phyloP scores from a whole-genome alignment of 164 flowering plant genomes.

The Akebia trifoliata region DNA sequence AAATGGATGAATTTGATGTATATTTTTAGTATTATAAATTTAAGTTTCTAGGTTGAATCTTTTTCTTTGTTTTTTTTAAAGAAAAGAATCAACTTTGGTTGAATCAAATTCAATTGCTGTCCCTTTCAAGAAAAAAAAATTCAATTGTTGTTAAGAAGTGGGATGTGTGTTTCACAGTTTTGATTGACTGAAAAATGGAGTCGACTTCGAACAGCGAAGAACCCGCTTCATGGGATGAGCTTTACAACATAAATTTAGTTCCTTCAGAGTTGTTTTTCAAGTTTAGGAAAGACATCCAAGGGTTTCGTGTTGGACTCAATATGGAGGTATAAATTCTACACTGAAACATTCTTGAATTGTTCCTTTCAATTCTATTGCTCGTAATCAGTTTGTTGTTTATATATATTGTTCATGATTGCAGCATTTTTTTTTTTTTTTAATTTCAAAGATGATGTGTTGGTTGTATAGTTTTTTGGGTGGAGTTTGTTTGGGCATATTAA shows the following conservation, averaged over 20 bases:
- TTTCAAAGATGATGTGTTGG: background rate
- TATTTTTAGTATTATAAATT: too few species aligned
- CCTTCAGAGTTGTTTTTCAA: conserved; percentile 81
- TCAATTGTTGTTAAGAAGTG: background rate
- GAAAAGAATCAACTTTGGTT: too few species aligned
- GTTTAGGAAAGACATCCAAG: conserved; percentile 66
- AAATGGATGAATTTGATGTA: too few species aligned
- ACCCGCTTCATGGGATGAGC: conserved; percentile 65
- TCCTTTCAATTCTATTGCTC: background rate
- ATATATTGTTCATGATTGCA: too few species aligned
- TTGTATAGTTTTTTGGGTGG: background rate
- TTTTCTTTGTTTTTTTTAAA: too few species aligned
- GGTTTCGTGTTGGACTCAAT: conserved; percentile 66
- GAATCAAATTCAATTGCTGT: too few species aligned
- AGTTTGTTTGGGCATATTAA: background rate
- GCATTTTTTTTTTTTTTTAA: background rate
- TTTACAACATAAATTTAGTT: conserved; percentile 54
- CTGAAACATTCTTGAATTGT: background rate
- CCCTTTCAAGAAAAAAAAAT: too few species aligned
- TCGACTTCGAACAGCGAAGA: conserved; percentile 35
- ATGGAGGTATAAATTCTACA: conserved; percentile 46
- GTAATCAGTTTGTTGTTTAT: background rate
- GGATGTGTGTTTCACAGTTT: background rate
- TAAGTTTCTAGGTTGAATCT: too few species aligned
- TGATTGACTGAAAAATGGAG: conserved; percentile 25